Conservation (phyloP, 345 rosid species). For the Brassica nigra region DNA sequence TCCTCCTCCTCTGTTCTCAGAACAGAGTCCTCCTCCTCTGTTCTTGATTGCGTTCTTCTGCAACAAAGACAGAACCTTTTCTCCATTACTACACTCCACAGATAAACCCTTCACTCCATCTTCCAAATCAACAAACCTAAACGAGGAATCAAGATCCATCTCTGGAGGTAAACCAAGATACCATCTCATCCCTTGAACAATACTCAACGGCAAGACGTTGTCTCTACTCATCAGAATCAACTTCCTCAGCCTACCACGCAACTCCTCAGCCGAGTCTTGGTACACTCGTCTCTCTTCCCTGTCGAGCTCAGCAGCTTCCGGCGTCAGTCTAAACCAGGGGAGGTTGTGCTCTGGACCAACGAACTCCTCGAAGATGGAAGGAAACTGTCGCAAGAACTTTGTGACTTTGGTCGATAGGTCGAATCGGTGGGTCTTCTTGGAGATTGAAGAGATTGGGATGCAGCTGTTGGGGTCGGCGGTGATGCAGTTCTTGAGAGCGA, state of each 20-base stretch:
- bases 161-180: constrained; percentile 71
- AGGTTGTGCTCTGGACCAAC: constrained; percentile 64
- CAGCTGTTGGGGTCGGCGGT: constrained; percentile 51
- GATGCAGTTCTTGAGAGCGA: constrained; percentile 69
- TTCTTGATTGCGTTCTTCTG: constrained; percentile 62
- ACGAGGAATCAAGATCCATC: constrained; percentile 47
- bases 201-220: constrained; percentile 70
- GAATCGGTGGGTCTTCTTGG: constrained; percentile 72
- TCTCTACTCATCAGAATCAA: constrained; percentile 70
- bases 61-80: constrained; percentile 51
- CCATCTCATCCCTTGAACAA: constrained; percentile 82
- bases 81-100: constrained; percentile 43
- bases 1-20: constrained; percentile 8
- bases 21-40: constrained; percentile 20
- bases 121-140: constrained; percentile 68
- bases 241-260: constrained; percentile 62
- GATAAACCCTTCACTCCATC: constrained; percentile 73
- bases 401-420: constrained; percentile 71
- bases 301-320: constrained; percentile 66
- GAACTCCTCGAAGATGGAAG: constrained; percentile 81
- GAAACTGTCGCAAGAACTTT: constrained; percentile 64
- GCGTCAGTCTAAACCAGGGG: constrained; percentile 93
- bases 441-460: constrained; percentile 68
- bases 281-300: constrained; percentile 52
- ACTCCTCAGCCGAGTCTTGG: constrained; percentile 52